Evolutionary conservation across 192 early-diverging fungal species (phyloP), one percentile per base, ranked within the genome.

Genomic region (Paraglomus brasilianum): DNA sequence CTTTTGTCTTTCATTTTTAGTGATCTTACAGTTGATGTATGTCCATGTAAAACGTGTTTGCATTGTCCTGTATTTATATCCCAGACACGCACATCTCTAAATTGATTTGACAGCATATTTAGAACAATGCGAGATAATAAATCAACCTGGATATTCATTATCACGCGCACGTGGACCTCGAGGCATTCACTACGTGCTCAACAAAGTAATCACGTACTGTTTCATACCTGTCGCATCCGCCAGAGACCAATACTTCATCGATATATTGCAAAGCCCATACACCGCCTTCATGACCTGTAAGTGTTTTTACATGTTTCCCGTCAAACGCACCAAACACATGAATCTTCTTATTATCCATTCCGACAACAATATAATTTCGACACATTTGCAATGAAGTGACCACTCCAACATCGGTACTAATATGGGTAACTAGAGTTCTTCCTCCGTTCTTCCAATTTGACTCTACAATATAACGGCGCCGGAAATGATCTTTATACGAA

Each of bases 361-460:
- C 97, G 21, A 93, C 92, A 5, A 99, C 89, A 57, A 96, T 94
- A 77, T 93, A 91, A 49, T 92, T 86, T 11, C 86, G 85, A 68
- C 97, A 95, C 86, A 97, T 94, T 76, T 98, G 95, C 41, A 99
- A 78, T 55, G 93, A 95, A 8, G 97, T 99, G 14, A 98, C 95
- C 5, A 98, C 89, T 61, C 80, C 83, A 19, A 75, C 70, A 53
- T 81, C 77, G 17, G 74, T 74, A 5, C 74, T 74, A 14, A 73
- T 79, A 66, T 76, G 74, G 5, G 74, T 75, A 52, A 76, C 69
- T 8, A 79, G 63, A 41, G 55, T 74, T 41, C 77, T 75, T 13
- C 76, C 78, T 19, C 85, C 85, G 8, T 79, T 74, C 11, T 79
- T 70, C 85, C 85, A 86, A 19, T 78, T 78, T 21, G 79, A 67